These are phyloP conservation scores for Ceratobasidium sp. DNA, from an alignment of 1,284 basidiomycete genomes.

Conservation along the genomic window DNA sequence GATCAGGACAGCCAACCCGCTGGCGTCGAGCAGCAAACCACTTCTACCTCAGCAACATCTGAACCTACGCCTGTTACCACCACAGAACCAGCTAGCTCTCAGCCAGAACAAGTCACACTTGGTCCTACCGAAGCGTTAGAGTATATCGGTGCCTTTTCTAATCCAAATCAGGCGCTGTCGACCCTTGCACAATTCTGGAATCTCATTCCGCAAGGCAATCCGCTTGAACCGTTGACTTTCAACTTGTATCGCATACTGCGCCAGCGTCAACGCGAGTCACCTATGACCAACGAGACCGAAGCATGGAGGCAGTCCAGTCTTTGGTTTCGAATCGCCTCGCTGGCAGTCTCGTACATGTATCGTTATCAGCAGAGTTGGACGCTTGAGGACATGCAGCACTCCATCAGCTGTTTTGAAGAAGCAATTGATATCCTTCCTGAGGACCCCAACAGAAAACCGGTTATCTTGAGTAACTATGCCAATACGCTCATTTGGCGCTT, in stretches of 20 bases:
- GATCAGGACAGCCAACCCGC: too few species aligned
- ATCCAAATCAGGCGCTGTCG: not conserved
- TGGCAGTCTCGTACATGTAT: not conserved
- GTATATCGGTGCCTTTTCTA: not conserved
- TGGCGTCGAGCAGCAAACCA: too few species aligned
- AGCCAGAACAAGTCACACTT: not conserved
- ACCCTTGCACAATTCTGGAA: conserved; percentile 14
- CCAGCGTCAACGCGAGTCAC: not conserved
- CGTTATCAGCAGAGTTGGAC: not conserved
- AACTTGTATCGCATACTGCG: not conserved
- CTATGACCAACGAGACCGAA: too few species aligned
- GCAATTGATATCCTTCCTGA: not conserved
- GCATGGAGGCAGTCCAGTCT: not conserved
- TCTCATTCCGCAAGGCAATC: not conserved
- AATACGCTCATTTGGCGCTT: conserved; percentile 19
- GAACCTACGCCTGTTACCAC: too few species aligned
- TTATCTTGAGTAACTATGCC: conserved; percentile 13
- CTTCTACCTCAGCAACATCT: too few species aligned
- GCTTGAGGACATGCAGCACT: conserved; percentile 4
- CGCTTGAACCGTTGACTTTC: not conserved
- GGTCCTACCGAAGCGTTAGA: not conserved
- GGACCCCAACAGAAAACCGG: not conserved
- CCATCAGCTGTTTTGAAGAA: conserved; percentile 6
- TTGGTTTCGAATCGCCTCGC: not conserved
- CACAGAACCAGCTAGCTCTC: not conserved